phyloP scores from a whole-genome alignment of 306 rosid genomes.

The Echinosophora koreensis region DNA sequence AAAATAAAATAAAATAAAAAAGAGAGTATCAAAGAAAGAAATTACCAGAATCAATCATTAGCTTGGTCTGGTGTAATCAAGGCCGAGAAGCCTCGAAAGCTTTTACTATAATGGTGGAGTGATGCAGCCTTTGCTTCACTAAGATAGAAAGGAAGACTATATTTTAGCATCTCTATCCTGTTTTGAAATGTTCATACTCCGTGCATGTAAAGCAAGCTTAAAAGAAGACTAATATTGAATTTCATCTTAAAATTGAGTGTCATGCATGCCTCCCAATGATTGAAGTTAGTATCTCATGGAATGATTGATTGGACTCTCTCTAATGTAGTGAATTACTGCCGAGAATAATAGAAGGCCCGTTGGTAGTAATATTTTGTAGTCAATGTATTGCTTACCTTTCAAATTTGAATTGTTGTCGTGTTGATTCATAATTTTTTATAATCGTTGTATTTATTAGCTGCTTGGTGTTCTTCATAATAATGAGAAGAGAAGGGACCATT shows the following conservation, averaged over 20 bases:
- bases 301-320: too few species aligned
- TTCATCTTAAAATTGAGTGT: background rate
- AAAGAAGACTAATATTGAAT: background rate
- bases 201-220: background rate
- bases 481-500: too few species aligned
- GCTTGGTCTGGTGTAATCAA: constrained; percentile 72
- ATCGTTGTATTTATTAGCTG: too few species aligned
- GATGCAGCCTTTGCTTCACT: constrained; percentile 57
- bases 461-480: too few species aligned
- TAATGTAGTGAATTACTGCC: too few species aligned
- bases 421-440: too few species aligned
- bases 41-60: constrained; percentile 68
- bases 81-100: constrained; percentile 78
- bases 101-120: constrained; percentile 69
- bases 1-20: too few species aligned
- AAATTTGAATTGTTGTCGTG: too few species aligned
- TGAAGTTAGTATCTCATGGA: constrained; percentile 70
- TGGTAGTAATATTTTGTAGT: too few species aligned
- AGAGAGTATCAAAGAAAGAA: constrained; percentile 12
- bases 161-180: background rate
- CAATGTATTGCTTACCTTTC: too few species aligned
- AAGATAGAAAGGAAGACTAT: constrained; percentile 46
- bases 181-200: constrained; percentile 34
- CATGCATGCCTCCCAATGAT: constrained; percentile 69
- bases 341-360: too few species aligned